A percentile compares a stretch with the other conserved stretches of the same genome.
Conservation (phyloP, 768 basidiomycete species). For the Mycena kentingensis region DNA sequence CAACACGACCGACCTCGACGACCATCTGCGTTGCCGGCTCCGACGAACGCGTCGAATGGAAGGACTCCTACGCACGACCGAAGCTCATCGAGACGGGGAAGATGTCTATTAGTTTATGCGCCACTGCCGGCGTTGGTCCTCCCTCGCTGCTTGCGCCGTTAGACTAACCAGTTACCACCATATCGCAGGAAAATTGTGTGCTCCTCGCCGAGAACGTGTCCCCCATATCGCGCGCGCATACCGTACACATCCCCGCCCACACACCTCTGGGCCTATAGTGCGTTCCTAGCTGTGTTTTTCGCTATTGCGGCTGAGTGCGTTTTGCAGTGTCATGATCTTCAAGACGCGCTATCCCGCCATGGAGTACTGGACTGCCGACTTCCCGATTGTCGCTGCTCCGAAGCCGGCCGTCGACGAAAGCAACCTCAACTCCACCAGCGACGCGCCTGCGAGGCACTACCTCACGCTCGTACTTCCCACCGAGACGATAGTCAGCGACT, state of each 20-base stretch:
- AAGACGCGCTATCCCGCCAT: slow-evolving; percentile 29
- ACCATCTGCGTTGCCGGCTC: slow-evolving; percentile 49
- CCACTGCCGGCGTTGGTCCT: slow-evolving; percentile 42
- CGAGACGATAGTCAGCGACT: slow-evolving; percentile 14
- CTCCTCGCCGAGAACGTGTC: slow-evolving; percentile 48
- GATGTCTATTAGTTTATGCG: slow-evolving; percentile 50
- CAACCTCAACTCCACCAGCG: slow-evolving; percentile 11
- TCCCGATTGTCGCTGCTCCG: slow-evolving; percentile 39
- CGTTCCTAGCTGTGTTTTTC: slow-evolving; percentile 11
- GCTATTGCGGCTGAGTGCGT: neutral
- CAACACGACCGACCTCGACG: slow-evolving; percentile 48
- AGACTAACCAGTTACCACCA: slow-evolving; percentile 22
- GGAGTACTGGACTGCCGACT: slow-evolving; percentile 54
- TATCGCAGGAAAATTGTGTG: slow-evolving; percentile 42
- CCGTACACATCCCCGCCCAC: slow-evolving; percentile 35
- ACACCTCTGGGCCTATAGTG: slow-evolving; percentile 33
- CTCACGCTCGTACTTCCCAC: slow-evolving; percentile 25
- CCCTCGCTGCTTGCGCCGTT: neutral
- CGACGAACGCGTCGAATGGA: slow-evolving; percentile 48
- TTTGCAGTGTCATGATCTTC: slow-evolving; percentile 38
- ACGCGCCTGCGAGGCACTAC: slow-evolving; percentile 1
- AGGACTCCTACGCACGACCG: slow-evolving; percentile 47
- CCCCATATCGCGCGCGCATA: slow-evolving; percentile 33
- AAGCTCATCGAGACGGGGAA: slow-evolving; percentile 42
- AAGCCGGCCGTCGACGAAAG: slow-evolving; percentile 22